Conservation (phyloP, 495 filamentous ascomycete genomes). For the Astrocystis sublimbata region DNA sequence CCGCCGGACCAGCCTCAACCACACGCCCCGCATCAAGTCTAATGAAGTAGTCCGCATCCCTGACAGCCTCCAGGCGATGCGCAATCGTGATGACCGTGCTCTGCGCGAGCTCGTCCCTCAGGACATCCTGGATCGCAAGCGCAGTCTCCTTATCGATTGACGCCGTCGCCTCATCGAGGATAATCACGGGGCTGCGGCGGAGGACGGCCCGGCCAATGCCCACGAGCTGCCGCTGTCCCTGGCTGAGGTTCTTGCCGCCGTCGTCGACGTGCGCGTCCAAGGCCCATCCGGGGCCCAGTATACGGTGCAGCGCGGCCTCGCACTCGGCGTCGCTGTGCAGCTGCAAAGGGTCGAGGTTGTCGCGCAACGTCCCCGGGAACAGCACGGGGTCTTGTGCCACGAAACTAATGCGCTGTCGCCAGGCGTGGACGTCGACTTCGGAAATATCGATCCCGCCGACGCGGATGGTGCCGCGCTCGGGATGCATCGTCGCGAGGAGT, state of each 20-base stretch:
- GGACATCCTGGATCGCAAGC: slow-evolving; percentile 71
- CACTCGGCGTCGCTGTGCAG: slow-evolving; percentile 50
- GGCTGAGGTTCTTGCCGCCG: slow-evolving; percentile 61
- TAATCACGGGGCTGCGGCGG: slow-evolving; percentile 58
- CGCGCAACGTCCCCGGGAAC: slow-evolving; percentile 56
- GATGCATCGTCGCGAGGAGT: slow-evolving; percentile 55
- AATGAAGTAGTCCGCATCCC: slow-evolving; percentile 71
- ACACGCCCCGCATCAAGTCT: slow-evolving; percentile 66
- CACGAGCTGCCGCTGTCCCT: slow-evolving; percentile 63
- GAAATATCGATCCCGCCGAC: slow-evolving; percentile 57
- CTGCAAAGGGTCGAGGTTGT: slow-evolving; percentile 56
- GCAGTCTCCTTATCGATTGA: slow-evolving; percentile 79
- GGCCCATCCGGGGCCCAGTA: slow-evolving; percentile 43
- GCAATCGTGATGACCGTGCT: slow-evolving; percentile 89
- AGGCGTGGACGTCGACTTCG: slow-evolving; percentile 52
- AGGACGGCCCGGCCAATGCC: slow-evolving; percentile 60
- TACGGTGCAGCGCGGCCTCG: slow-evolving; percentile 44
- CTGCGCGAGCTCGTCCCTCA: slow-evolving; percentile 70
- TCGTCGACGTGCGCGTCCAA: slow-evolving; percentile 51
- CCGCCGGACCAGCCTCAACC: slow-evolving; percentile 32
- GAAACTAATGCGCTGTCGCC: slow-evolving; percentile 58
- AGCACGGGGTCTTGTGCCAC: slow-evolving; percentile 65
- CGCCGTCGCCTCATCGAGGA: slow-evolving; percentile 84
- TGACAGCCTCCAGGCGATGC: slow-evolving; percentile 79
- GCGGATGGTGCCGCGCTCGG: slow-evolving; percentile 48